phyloP scores from a whole-genome alignment of 495 filamentous ascomycete genomes.

The Chaetomium tenue region DNA sequence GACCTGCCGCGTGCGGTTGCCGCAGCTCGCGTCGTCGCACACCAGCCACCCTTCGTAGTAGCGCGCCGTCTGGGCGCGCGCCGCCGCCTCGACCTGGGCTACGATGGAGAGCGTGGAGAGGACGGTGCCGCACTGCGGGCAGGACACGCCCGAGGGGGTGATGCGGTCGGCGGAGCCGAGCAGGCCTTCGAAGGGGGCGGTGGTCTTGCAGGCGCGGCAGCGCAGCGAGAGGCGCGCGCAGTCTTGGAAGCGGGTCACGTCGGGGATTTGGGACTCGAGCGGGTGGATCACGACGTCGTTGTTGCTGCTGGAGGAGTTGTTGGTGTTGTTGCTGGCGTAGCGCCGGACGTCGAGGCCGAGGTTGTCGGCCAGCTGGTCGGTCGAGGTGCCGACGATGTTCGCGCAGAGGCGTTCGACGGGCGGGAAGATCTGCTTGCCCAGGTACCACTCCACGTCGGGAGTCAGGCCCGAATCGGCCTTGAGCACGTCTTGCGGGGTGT shows the following conservation, averaged over 20 bases:
- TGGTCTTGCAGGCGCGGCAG: slow-evolving; percentile 74
- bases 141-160: slow-evolving; percentile 70
- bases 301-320: slow-evolving; percentile 32
- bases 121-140: slow-evolving; percentile 55
- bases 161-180: slow-evolving; percentile 55
- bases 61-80: slow-evolving; percentile 69
- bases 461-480: slow-evolving; percentile 70
- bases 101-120: slow-evolving; percentile 72
- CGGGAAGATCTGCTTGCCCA: slow-evolving; percentile 97
- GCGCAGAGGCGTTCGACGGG: slow-evolving; percentile 97
- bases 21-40: slow-evolving; percentile 85
- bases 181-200: slow-evolving; percentile 74
- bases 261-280: slow-evolving; percentile 89
- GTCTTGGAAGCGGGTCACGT: slow-evolving; percentile 78
- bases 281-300: slow-evolving; percentile 72
- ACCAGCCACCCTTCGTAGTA: slow-evolving; percentile 93
- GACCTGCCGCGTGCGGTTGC: slow-evolving; percentile 84
- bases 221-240: slow-evolving; percentile 70
- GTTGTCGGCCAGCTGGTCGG: slow-evolving; percentile 83
- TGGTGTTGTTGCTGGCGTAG: slow-evolving; percentile 56
- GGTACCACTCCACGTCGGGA: slow-evolving; percentile 92
- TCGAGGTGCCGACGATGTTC: slow-evolving; percentile 88
- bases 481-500: slow-evolving; percentile 78
- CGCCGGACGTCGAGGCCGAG: slow-evolving; percentile 87
- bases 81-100: slow-evolving; percentile 80